Evolutionary conservation across 306 rosid species (phyloP).

Genomic region (Cucumis sativus): DNA sequence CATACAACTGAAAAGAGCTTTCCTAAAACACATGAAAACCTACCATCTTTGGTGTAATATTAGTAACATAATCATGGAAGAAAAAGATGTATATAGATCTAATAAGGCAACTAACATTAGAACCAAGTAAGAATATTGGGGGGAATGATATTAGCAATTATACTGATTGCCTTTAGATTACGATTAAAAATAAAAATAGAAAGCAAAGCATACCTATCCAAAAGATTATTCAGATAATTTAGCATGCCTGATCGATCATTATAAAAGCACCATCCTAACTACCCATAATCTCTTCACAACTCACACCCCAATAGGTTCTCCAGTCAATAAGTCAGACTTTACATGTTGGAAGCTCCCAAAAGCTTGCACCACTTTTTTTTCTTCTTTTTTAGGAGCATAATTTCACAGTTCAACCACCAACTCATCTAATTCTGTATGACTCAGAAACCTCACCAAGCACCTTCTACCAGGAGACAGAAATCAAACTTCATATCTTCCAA

Average conservation of each 20-base stretch:
- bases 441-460: conserved; percentile 40
- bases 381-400: conserved; percentile 9
- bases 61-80: background rate
- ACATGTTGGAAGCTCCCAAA: conserved; percentile 49
- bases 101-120: background rate
- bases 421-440: conserved; percentile 27
- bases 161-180: conserved; percentile 33
- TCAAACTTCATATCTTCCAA: conserved; percentile 25
- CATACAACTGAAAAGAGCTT: background rate
- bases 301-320: conserved; percentile 38
- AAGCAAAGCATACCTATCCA: conserved; percentile 25
- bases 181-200: conserved; percentile 20
- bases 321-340: conserved; percentile 64
- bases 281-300: conserved; percentile 30
- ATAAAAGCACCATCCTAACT: conserved; percentile 51
- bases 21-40: background rate
- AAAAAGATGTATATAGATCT: background rate
- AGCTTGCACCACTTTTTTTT: conserved; percentile 16
- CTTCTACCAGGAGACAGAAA: conserved; percentile 41
- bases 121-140: background rate
- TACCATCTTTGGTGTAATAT: background rate
- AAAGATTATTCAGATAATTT: conserved; percentile 50
- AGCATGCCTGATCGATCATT: conserved; percentile 33
- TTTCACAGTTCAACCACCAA: conserved; percentile 34
- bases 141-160: conserved; percentile 13